phyloP scores from a whole-genome alignment of 1,284 basidiomycete genomes.

The Rhizoctonia solani region DNA sequence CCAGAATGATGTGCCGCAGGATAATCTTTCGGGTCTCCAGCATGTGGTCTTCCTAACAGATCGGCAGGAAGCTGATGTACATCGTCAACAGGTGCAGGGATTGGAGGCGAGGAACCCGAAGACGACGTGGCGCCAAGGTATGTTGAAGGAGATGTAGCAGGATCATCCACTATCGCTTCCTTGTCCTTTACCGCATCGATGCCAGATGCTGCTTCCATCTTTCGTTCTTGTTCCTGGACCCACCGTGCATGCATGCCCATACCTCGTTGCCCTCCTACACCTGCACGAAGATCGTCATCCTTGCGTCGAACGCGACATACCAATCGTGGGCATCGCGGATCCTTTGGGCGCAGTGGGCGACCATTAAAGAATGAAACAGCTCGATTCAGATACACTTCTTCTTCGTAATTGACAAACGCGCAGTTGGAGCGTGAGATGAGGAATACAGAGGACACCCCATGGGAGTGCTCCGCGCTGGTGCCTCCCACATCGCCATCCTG shows the following conservation, averaged over 20 bases:
- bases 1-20: conserved; percentile 48
- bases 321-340: conserved; percentile 74
- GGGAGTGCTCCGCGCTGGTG: neutral
- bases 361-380: conserved; percentile 80
- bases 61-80: neutral
- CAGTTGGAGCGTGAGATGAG: conserved; percentile 91
- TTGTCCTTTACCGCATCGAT: conserved; percentile 16
- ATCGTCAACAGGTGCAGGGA: neutral
- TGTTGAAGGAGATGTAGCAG: conserved; percentile 39
- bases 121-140: conserved; percentile 36
- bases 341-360: conserved; percentile 62
- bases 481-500: neutral
- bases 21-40: conserved; percentile 35
- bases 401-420: conserved; percentile 88
- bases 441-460: conserved; percentile 85
- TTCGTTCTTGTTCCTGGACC: conserved; percentile 60
- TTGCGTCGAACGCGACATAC: conserved; percentile 84
- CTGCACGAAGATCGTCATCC: conserved; percentile 86
- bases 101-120: conserved; percentile 28
- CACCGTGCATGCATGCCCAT: conserved; percentile 82
- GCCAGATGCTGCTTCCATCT: conserved; percentile 23
- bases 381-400: conserved; percentile 61
- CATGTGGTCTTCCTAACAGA: neutral
- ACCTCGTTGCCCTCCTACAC: conserved; percentile 89
- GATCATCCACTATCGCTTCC: conserved; percentile 31